phyloP scores from a whole-genome alignment of 106 monocot species.

The Dendrobium officinale region DNA sequence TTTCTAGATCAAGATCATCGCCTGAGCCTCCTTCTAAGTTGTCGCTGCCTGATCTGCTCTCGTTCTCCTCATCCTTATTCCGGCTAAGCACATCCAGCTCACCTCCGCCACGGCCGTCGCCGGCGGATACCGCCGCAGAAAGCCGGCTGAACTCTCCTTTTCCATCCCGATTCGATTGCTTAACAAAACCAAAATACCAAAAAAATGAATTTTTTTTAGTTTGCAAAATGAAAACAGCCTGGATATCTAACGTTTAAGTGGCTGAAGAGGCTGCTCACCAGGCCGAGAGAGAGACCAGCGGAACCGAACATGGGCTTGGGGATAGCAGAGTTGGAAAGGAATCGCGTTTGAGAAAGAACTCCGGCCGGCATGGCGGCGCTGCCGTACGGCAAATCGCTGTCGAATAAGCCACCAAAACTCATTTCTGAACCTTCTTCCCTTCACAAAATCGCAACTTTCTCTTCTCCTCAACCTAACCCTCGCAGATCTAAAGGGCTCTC shows the following conservation, averaged over 20 bases:
- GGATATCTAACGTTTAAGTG: background rate
- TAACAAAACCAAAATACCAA: background rate
- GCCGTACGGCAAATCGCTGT: constrained; percentile 6
- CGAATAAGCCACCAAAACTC: constrained; percentile 10
- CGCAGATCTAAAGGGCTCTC: constrained; percentile 6
- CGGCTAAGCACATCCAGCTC: background rate
- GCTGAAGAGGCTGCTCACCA: constrained; percentile 13
- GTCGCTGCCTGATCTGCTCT: constrained; percentile 45
- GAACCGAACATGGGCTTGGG: constrained; percentile 33
- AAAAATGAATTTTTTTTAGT: background rate
- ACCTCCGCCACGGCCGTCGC: background rate
- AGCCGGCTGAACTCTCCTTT: constrained; percentile 7
- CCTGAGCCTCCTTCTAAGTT: constrained; percentile 51
- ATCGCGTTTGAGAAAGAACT: background rate
- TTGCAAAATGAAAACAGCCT: background rate
- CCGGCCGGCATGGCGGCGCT: constrained; percentile 4
- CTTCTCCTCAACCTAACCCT: background rate
- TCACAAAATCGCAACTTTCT: background rate
- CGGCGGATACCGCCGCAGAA: background rate
- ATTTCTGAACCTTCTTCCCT: background rate
- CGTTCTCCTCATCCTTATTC: constrained; percentile 37
- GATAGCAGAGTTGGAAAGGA: constrained; percentile 9
- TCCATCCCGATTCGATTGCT: constrained; percentile 10
- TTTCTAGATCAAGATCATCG: constrained; percentile 55
- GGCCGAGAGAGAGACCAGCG: constrained; percentile 49